Conservation (phyloP, 2,329 filamentous ascomycete species). For the Sporothrix sp. region DNA sequence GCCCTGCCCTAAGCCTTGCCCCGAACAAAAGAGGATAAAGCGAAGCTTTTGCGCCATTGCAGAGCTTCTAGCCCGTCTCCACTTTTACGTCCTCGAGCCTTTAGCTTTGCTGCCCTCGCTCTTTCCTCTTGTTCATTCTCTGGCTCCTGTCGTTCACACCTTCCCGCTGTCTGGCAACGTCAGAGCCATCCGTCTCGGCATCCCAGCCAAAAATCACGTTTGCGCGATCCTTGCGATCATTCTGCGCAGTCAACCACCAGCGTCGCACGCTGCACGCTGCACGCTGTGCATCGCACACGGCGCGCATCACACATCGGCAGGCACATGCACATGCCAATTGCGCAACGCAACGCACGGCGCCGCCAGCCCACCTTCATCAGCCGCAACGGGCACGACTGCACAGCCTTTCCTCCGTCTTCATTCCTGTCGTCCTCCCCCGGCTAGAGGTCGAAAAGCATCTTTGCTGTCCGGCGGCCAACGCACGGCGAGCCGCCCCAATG, state of each 20-base stretch:
- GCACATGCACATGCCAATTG: background rate
- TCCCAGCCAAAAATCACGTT: background rate
- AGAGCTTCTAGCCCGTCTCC: background rate
- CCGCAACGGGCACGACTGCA: background rate
- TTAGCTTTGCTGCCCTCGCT: background rate
- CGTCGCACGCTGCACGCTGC: background rate
- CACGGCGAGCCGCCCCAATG: background rate
- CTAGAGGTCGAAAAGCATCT: too few relatives aligned
- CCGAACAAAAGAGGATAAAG: too few relatives aligned
- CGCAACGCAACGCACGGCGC: too few relatives aligned
- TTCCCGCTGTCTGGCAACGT: slow-evolving; percentile 4
- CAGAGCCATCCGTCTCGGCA: background rate
- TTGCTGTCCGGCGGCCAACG: too few relatives aligned
- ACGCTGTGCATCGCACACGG: background rate
- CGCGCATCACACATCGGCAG: background rate
- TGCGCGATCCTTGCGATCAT: background rate
- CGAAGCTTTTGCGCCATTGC: background rate
- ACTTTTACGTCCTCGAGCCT: background rate
- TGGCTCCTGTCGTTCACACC: background rate
- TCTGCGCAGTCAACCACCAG: background rate
- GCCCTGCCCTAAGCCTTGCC: background rate
- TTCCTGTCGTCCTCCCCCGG: too few relatives aligned
- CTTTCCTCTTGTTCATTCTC: background rate
- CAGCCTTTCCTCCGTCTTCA: too few relatives aligned
- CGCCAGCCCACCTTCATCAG: background rate